Conservation (phyloP, 1,284 basidiomycete species). For the Boletus subluridellus region DNA sequence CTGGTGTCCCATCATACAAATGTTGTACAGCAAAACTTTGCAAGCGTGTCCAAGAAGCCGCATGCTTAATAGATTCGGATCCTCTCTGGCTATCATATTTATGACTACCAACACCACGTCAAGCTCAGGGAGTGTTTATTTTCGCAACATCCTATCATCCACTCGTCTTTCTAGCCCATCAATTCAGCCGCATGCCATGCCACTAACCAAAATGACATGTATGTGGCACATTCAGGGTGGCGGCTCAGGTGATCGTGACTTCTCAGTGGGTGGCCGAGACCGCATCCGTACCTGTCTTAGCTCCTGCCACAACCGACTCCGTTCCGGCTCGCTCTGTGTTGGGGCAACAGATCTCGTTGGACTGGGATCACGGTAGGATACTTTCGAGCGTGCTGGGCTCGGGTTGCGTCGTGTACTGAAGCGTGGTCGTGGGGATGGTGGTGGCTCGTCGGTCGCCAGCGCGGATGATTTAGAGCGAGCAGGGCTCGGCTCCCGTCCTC, state of each 20-base stretch:
- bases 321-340: conserved; percentile 34
- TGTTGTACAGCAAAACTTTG: conserved; percentile 8
- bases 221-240: conserved; percentile 35
- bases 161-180: conserved; percentile 27
- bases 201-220: conserved; percentile 13
- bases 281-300: conserved; percentile 51
- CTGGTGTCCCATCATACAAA: conserved; percentile 1
- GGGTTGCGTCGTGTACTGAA: conserved; percentile 25
- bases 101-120: conserved; percentile 10
- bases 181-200: conserved; percentile 14
- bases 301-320: conserved; percentile 57
- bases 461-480: conserved; percentile 38
- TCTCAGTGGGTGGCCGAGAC: conserved; percentile 44
- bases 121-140: neutral
- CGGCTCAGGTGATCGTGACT: conserved; percentile 37
- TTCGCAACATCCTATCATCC: conserved; percentile 27
- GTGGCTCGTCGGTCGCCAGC: conserved; percentile 28
- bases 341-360: conserved; percentile 29
- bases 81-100: conserved; percentile 10
- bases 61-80: conserved; percentile 21
- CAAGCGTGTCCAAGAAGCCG: conserved; percentile 12
- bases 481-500: conserved; percentile 40
- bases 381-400: conserved; percentile 31
- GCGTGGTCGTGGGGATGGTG: conserved; percentile 29
- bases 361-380: conserved; percentile 32